These are phyloP conservation scores for Malassezia cuniculi DNA, from an alignment of 1,284 basidiomycete species.

Conservation along the genomic window DNA sequence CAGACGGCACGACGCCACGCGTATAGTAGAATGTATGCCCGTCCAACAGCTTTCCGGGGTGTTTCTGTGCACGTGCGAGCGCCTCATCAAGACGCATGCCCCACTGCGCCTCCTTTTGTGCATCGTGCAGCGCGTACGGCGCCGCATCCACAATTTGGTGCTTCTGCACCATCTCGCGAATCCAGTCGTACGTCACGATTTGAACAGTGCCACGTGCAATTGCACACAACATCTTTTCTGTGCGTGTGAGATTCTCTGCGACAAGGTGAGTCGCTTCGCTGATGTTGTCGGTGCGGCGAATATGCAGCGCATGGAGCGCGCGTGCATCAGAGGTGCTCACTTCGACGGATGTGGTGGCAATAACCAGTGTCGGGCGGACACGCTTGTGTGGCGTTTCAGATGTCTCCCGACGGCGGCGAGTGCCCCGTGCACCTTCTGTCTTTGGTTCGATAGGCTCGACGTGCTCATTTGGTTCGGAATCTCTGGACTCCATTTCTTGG, in stretches of 20 bases:
- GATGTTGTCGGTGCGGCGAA: slow-evolving; percentile 11
- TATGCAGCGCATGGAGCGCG: slow-evolving; percentile 6
- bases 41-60: slow-evolving; percentile 9
- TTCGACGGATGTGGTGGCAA: slow-evolving; percentile 15
- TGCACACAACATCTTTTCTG: slow-evolving; percentile 20
- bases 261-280: slow-evolving; percentile 13
- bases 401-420: too few species aligned
- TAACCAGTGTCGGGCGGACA: too few species aligned
- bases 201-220: slow-evolving; percentile 15
- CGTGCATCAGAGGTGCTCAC: slow-evolving; percentile 3
- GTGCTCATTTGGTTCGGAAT: background rate
- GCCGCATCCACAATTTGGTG: slow-evolving; percentile 5
- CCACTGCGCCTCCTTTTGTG: slow-evolving; percentile 12
- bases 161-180: slow-evolving; percentile 8
- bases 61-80: slow-evolving; percentile 4
- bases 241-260: slow-evolving; percentile 13
- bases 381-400: too few species aligned
- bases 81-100: slow-evolving; percentile 4
- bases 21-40: slow-evolving; percentile 13
- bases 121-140: slow-evolving; percentile 12
- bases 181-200: slow-evolving; percentile 13
- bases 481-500: too few species aligned
- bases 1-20: slow-evolving; percentile 7
- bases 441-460: too few species aligned
- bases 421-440: too few species aligned